These are phyloP conservation scores for Platanthera guangdongensis DNA, from an alignment of 106 monocot species.

Conservation along the genomic window DNA sequence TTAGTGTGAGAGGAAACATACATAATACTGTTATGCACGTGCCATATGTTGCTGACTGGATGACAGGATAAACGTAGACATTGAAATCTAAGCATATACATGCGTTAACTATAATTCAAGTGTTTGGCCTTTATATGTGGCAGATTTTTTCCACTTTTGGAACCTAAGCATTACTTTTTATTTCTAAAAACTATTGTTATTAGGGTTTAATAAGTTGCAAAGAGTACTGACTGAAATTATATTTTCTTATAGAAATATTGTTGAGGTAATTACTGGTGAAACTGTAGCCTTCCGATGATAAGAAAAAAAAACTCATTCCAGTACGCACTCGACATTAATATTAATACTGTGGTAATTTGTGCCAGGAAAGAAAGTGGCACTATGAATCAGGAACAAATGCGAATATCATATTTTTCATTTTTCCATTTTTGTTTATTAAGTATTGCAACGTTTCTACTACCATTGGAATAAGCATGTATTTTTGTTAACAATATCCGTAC, in stretches of 20 bases:
- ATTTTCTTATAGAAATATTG: neutral
- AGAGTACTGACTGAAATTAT: neutral
- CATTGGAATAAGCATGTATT: neutral
- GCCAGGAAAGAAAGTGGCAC: neutral
- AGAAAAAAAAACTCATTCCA: neutral
- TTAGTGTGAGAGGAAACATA: neutral
- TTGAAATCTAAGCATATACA: neutral
- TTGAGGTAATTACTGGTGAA: neutral
- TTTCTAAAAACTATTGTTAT: neutral
- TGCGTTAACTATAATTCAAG: neutral
- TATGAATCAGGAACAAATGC: neutral
- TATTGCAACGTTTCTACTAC: neutral
- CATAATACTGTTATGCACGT: neutral
- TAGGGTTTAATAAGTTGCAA: neutral
- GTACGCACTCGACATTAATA: no score
- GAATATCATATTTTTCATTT: neutral
- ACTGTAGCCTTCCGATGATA: neutral
- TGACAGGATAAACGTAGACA: neutral
- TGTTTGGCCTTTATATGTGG: neutral
- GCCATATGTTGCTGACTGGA: neutral
- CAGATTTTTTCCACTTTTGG: neutral
- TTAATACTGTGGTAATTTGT: neutral
- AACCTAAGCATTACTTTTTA: neutral
- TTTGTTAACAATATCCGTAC: neutral
- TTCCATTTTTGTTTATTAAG: neutral